Base-by-base conservation (phyloP, 495 filamentous ascomycete genomes). In the Xanthoparmelia taractica region DNA sequence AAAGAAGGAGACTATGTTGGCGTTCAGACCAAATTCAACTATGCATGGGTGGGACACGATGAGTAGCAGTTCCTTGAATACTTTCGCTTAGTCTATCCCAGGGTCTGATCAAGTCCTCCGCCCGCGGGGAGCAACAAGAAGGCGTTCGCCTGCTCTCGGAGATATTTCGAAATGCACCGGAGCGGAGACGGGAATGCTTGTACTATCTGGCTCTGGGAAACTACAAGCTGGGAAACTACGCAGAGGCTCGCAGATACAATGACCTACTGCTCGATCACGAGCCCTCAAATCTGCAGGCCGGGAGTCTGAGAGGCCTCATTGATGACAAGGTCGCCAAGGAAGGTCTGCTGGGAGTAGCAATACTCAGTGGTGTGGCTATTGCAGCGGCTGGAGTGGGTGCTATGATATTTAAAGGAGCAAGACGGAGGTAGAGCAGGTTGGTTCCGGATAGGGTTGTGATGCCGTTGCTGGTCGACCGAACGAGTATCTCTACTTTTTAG, bases 1-100 rank as follows among this genome's bases (percentile, higher is more conserved):
- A 92, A 93, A 74, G 94, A 98, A 74, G 94, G 93, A 63, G 87
- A 92, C 68, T 96, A 93, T 76, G 95, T 96, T 20, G 91, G 92
- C 54, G 85, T 98, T 34, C 94, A 98, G 74, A 98, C 94, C 54
- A 97, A 97, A 74, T 98, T 98, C 84, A 98, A 98, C 84, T 97
- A 90, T 73, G 93, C 95, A 70, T 98, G 94, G 94, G 91, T 95
- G 79, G 48, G 80, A 63, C 48, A 23, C 34, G 55, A 27, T n/a
- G 34, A 34, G 8, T 60, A 50, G 27, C 20, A 11, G 0, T 40
- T 50, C 2, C 25, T 18, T 7, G 6, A 12, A 15, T 57, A 52
- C 50, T 60, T 66, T 56, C 59, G 65, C 67, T 71, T 67, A 56
- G 29, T 45, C 20, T 37, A 37, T 41, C 38, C 33, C 63, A 96